These are phyloP conservation scores for Albifimbria verrucaria DNA, from an alignment of 2,329 filamentous ascomycete genomes.

Conservation along the genomic window DNA sequence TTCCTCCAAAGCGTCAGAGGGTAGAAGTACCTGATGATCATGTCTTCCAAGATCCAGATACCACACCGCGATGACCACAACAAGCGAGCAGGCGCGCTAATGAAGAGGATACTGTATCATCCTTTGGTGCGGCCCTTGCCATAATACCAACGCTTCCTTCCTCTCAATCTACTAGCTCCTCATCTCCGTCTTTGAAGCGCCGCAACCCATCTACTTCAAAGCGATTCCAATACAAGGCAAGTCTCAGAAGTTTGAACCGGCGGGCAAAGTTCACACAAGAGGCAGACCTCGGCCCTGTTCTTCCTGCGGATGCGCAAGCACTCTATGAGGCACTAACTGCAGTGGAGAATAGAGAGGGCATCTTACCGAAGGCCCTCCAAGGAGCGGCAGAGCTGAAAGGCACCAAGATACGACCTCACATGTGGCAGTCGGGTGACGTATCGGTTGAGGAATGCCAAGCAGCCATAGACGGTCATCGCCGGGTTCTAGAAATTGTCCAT, in stretches of 20 bases:
- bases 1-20: not conserved
- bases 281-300: not conserved
- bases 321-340: slow-evolving; percentile 1
- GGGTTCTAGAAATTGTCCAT: slow-evolving; percentile 1
- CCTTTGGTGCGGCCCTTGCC: not conserved
- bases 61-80: not conserved
- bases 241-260: not conserved
- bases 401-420: not conserved
- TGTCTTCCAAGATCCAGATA: not conserved
- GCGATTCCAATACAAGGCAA: not conserved
- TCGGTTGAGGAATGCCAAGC: not conserved
- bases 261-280: slow-evolving; percentile 3
- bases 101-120: not conserved
- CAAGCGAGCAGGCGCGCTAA: not conserved
- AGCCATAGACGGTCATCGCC: slow-evolving; percentile 1
- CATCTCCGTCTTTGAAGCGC: not conserved
- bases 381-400: not conserved
- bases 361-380: slow-evolving; percentile 1
- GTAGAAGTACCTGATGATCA: not conserved
- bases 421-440: slow-evolving; percentile 3
- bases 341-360: slow-evolving; percentile 1
- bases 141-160: not conserved
- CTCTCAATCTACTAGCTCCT: not conserved
- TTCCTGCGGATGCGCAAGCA: slow-evolving; percentile 5
- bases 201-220: slow-evolving; percentile 4